Conservation (phyloP, 202 grass and related monocot species). For the Saccharum hybrid region DNA sequence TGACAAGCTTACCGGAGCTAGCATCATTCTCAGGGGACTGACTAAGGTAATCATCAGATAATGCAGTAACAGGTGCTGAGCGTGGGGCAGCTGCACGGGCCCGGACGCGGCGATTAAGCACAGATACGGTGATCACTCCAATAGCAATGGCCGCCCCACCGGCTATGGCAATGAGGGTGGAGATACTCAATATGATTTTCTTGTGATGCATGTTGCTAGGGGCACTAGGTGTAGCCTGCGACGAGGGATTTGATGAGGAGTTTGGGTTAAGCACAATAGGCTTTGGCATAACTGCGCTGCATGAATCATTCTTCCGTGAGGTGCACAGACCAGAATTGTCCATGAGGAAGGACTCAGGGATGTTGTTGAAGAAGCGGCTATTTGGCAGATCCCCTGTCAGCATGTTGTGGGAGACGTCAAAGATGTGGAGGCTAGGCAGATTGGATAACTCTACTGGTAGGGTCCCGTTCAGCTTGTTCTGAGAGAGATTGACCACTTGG, state of each 20-base stretch:
- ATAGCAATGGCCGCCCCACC: constrained; percentile 70
- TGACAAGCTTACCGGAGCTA: constrained; percentile 87
- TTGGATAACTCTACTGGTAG: constrained; percentile 66
- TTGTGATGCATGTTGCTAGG: constrained; percentile 69
- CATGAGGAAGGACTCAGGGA: constrained; percentile 55
- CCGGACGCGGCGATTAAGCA: constrained; percentile 71
- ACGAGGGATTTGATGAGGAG: constrained; percentile 61
- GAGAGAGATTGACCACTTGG: constrained; percentile 68
- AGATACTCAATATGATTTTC: constrained; percentile 96
- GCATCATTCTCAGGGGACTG: constrained; percentile 81
- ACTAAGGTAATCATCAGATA: constrained; percentile 81
- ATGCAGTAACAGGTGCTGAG: constrained; percentile 49
- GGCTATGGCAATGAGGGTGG: constrained; percentile 83
- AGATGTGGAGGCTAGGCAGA: constrained; percentile 63
- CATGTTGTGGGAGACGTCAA: constrained; percentile 89
- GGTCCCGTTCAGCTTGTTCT: constrained; percentile 74
- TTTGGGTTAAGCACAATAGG: constrained; percentile 96
- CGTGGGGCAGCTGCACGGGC: constrained; percentile 48
- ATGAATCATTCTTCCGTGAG: constrained; percentile 66
- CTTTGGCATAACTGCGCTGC: constrained; percentile 75
- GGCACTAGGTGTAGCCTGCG: constrained; percentile 29
- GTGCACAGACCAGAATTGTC: constrained; percentile 76
- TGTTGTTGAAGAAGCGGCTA: constrained; percentile 75
- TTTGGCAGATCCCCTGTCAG: constrained; percentile 77
- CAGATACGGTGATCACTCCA: constrained; percentile 77